Base-by-base conservation (phyloP, 2,329 filamentous ascomycete genomes). In the Macroventuria anomochaeta region DNA sequence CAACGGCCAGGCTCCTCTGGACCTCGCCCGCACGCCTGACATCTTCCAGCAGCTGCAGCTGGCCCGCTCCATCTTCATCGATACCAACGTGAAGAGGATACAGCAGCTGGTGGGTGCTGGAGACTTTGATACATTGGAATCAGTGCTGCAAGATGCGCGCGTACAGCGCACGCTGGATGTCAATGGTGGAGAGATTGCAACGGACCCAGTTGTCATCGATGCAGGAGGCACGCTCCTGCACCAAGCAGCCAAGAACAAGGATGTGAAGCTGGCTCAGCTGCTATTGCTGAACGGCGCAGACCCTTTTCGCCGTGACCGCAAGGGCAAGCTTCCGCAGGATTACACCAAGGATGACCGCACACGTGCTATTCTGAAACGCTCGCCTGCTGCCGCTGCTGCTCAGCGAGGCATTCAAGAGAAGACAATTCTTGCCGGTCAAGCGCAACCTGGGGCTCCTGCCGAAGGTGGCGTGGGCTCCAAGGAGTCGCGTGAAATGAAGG, bases 401-500 rank as follows among this genome's bases (percentile, higher is more conserved):
- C 95, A 97, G 76, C 85, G 93, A 49, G 93, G 92, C 31, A 96
- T 99, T 29, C 95, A 99, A 75, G 95, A 99, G 76, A 96, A 95
- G 79, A 95, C 93, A 0, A 96, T 99, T 3, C 83, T 99, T 13
- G 93, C 92, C 1, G 91, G 90, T 55, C 88, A 72, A 57, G 81
- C 81, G 5, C 77, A 81, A 7, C 79, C 84, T 21, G 80, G 86
- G 13, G 80, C 82, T 8, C 84, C 89, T 61, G 79, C 84, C 1
- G 84, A 86, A 31, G 74, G 75, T 41, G 79, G 81, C 13, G 75
- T 85, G 53, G 89, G 89, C 21, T 88, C 89, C 13, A 92, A 93
- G 62, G 95, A 99, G 70, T 89, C 90, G 15, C 85, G 93, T 40
- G 93, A 97, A 76, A 97, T 99, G 90, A 97, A 96, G 78, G 95